Conservation (phyloP, 768 basidiomycete genomes). For the Boletus fagicola region DNA sequence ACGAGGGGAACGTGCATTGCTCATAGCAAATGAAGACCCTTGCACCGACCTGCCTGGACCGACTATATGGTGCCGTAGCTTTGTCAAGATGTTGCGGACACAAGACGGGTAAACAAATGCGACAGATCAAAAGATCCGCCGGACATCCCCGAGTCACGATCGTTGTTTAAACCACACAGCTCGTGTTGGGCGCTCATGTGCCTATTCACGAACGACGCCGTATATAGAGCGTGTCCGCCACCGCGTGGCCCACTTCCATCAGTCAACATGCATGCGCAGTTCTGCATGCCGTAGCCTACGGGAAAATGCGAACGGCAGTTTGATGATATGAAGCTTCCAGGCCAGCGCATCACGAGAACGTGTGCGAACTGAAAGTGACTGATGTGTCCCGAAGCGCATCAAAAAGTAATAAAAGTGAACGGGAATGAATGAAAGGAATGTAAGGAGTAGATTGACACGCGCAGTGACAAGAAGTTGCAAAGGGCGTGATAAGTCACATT, state of each 20-base stretch:
- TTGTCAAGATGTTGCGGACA: slow-evolving; percentile 17
- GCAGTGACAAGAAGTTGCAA: slow-evolving; percentile 2
- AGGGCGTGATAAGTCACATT: slow-evolving; percentile 6
- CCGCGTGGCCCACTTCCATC: slow-evolving; percentile 27
- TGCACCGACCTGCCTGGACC: slow-evolving; percentile 11
- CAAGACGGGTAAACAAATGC: slow-evolving; percentile 18
- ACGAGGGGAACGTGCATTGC: slow-evolving; percentile 22
- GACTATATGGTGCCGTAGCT: slow-evolving; percentile 11
- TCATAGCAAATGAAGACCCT: slow-evolving; percentile 18
- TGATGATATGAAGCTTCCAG: slow-evolving; percentile 17
- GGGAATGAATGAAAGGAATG: slow-evolving; percentile 5
- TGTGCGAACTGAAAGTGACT: slow-evolving; percentile 7
- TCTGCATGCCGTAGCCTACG: slow-evolving; percentile 27
- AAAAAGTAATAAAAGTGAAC: slow-evolving; percentile 11
- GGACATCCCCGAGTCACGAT: slow-evolving; percentile 24
- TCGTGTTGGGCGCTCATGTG: slow-evolving; percentile 20
- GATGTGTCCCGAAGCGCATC: slow-evolving; percentile 12
- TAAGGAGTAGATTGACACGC: slow-evolving; percentile 7
- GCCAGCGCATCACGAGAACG: slow-evolving; percentile 12
- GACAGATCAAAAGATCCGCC: slow-evolving; percentile 22
- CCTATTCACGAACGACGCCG: slow-evolving; percentile 13
- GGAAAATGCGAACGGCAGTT: slow-evolving; percentile 23
- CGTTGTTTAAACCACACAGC: slow-evolving; percentile 17
- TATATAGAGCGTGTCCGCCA: slow-evolving; percentile 23
- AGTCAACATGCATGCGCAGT: slow-evolving; percentile 29